These are phyloP conservation scores for Penicillium sp. DNA, from an alignment of 2,329 filamentous ascomycete genomes.

Conservation along the genomic window DNA sequence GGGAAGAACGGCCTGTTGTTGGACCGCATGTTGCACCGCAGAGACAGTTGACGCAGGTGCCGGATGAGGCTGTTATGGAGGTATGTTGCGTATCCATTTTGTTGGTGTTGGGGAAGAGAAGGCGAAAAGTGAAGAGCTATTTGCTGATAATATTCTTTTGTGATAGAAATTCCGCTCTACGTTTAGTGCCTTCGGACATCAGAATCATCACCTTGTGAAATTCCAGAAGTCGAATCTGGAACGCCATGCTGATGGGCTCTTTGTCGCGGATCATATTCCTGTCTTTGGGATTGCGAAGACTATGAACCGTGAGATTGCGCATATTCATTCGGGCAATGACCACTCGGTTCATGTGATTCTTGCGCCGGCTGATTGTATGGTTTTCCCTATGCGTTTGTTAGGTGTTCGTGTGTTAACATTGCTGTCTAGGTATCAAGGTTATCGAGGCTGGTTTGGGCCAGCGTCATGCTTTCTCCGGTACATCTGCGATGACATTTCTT, in stretches of 20 bases:
- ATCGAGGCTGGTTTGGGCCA: slow-evolving; percentile 78
- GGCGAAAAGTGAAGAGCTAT: background rate
- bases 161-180: slow-evolving; percentile 27
- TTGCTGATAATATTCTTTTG: background rate
- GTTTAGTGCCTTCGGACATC: slow-evolving; percentile 25
- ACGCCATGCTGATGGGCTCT: slow-evolving; percentile 27
- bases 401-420: background rate
- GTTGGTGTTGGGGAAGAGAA: background rate
- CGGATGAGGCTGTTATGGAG: slow-evolving; percentile 24
- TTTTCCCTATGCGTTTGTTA: background rate
- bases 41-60: slow-evolving; percentile 30
- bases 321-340: slow-evolving; percentile 70
- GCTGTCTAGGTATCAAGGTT: slow-evolving; percentile 55
- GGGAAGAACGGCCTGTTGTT: slow-evolving; percentile 23
- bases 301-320: slow-evolving; percentile 70
- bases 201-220: slow-evolving; percentile 32
- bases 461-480: slow-evolving; percentile 52
- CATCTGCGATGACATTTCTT: slow-evolving; percentile 66
- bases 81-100: slow-evolving; percentile 15
- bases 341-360: slow-evolving; percentile 75
- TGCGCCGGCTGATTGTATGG: slow-evolving; percentile 70
- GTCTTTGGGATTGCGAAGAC: slow-evolving; percentile 17
- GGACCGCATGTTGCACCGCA: slow-evolving; percentile 34
- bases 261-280: slow-evolving; percentile 26
- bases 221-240: slow-evolving; percentile 28